Evolutionary conservation across 495 filamentous ascomycete genomes (phyloP).

Genomic region (Penicillium chermesinum): DNA sequence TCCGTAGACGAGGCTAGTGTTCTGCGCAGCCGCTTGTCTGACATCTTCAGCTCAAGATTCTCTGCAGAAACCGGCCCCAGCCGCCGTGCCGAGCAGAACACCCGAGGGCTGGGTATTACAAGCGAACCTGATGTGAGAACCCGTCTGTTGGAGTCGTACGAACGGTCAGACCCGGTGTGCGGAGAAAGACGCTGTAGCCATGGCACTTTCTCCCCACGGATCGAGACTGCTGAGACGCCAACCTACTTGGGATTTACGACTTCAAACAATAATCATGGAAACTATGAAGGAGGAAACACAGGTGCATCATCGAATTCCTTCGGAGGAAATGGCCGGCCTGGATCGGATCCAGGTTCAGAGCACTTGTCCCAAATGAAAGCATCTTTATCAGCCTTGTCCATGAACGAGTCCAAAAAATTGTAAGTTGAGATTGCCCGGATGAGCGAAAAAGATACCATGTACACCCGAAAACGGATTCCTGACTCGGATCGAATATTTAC

Average conservation of each 20-base stretch:
- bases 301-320: constrained; percentile 6
- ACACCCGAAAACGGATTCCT: background rate
- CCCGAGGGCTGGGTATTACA: constrained; percentile 12
- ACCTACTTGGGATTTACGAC: constrained; percentile 11
- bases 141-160: constrained; percentile 36
- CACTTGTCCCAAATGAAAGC: constrained; percentile 31
- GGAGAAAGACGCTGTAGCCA: constrained; percentile 57
- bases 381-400: constrained; percentile 21
- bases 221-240: constrained; percentile 44
- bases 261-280: constrained; percentile 20
- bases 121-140: constrained; percentile 29
- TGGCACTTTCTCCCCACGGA: constrained; percentile 74
- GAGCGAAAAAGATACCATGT: too few relatives aligned
- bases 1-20: constrained; percentile 24
- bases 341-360: constrained; percentile 27
- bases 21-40: constrained; percentile 33
- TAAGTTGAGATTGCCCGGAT: constrained; percentile 24
- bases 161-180: constrained; percentile 30
- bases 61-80: background rate
- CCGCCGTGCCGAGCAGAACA: constrained; percentile 5
- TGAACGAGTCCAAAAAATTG: constrained; percentile 32
- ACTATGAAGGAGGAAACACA: constrained; percentile 10
- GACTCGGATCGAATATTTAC: constrained; percentile 21
- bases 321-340: constrained; percentile 12
- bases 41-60: constrained; percentile 28